phyloP scores from a whole-genome alignment of 306 rosid genomes.

The Sicyos baderoa region DNA sequence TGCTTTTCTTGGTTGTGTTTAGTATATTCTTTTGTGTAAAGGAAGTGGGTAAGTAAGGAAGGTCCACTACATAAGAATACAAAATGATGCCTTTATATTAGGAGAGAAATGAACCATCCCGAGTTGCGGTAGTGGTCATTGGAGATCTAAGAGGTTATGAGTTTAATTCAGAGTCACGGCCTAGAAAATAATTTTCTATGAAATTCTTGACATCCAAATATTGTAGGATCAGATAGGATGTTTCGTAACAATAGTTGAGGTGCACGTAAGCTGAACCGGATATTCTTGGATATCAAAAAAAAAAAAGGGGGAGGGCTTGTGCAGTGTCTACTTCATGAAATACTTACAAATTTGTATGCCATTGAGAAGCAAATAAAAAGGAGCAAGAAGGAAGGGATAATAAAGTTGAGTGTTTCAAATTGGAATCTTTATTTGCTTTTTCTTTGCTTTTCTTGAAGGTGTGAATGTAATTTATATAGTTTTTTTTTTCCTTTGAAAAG shows the following conservation, averaged over 20 bases:
- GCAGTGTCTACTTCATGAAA: constrained; percentile 9
- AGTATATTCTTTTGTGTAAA: neutral
- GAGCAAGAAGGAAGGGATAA: too few relatives aligned
- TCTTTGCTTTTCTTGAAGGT: constrained; percentile 5
- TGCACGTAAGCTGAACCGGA: too few relatives aligned
- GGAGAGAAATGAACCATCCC: too few relatives aligned
- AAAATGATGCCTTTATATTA: constrained; percentile 5
- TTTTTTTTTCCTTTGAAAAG: neutral
- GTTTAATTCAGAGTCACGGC: too few relatives aligned
- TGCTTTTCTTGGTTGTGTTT: neutral
- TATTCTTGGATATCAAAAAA: too few relatives aligned
- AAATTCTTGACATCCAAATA: too few relatives aligned
- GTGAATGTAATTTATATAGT: neutral
- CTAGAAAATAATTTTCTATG: too few relatives aligned
- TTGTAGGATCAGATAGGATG: too few relatives aligned
- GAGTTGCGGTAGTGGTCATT: too few relatives aligned
- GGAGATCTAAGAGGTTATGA: too few relatives aligned
- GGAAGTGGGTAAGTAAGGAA: constrained; percentile 9
- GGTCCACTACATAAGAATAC: constrained; percentile 12
- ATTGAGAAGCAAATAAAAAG: too few relatives aligned
- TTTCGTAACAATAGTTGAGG: too few relatives aligned
- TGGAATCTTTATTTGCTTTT: neutral
- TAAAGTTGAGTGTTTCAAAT: neutral
- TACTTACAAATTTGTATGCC: neutral
- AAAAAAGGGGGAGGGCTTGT: neutral